A percentile compares a stretch with the other conserved stretches of the same genome.
These are phyloP conservation scores for Streptanthus diversifolius DNA, from an alignment of 345 rosid genomes.

Conservation along the genomic window DNA sequence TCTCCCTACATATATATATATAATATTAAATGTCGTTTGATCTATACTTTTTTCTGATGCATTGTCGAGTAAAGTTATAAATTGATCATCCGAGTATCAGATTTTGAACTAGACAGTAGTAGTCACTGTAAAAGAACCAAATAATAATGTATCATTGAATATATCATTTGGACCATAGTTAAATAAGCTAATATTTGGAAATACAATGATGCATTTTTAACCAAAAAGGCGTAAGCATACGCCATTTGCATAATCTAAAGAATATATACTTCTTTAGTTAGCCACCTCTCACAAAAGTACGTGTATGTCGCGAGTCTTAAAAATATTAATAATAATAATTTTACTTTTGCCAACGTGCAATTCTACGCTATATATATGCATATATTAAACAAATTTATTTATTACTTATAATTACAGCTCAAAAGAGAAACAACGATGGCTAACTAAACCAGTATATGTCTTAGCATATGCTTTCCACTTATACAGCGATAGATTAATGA, in stretches of 20 bases:
- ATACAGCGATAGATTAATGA: slow-evolving; percentile 20
- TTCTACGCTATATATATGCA: neutral
- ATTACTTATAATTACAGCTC: neutral
- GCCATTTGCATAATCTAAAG: neutral
- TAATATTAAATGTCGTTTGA: no score
- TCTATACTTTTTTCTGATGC: no score
- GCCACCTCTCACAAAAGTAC: slow-evolving; percentile 16
- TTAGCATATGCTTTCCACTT: slow-evolving; percentile 31
- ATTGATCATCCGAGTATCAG: neutral
- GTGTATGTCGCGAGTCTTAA: neutral
- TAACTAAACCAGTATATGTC: slow-evolving; percentile 28
- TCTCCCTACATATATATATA: no score
- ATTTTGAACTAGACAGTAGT: neutral
- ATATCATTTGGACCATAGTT: neutral
- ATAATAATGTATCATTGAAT: neutral
- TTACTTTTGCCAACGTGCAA: slow-evolving; percentile 9
- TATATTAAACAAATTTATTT: neutral
- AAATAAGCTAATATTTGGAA: neutral
- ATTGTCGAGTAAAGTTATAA: neutral
- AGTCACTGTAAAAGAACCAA: neutral
- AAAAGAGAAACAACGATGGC: slow-evolving; percentile 16
- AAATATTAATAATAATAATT: neutral
- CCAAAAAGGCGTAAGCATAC: neutral
- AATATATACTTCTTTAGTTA: slow-evolving; percentile 23
- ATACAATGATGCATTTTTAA: neutral